Base-by-base conservation (phyloP, 768 basidiomycete genomes). In the Collybia sordida region DNA sequence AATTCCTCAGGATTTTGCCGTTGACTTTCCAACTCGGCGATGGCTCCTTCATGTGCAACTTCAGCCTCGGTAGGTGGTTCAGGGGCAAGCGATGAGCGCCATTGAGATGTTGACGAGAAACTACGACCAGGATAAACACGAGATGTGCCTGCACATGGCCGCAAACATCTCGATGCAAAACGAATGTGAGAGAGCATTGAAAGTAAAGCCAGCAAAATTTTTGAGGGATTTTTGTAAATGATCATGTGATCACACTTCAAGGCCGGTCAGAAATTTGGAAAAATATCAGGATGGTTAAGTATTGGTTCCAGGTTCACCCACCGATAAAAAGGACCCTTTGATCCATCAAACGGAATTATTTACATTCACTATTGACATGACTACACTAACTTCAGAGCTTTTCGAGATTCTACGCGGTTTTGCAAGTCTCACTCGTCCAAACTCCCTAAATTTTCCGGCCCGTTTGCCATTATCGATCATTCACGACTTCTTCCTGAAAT, bases 401-500 rank as follows among this genome's bases (percentile, higher is more conserved):
- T 76, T 80, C 52, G 53, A 65, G 15, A 52, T 88, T 23, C 62
- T 86, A 44, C 73, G 72, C 21, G 70, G 65, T 46, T 88, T 83
- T 59, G 78, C 78, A 21, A 68, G 79, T 18, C 73, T 89, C 24
- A 61, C 65, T 24, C 72, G 81, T 7, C 68, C 77, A 3, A 74
- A 69, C 14, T 52, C 52, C 3, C 54, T 86, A 4, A 24, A 49
- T 6, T 71, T 80, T 52, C 82, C 85, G 1, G 42, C 53, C 0
- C 42, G 72, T 15, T 43, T 75, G 2, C 47, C 72, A 3, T 72
- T 77, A 28, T 23, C 53, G 17, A 52, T 59, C n/a, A 61, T 81
- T 24, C 85, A 90, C 53, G 57, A 69, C 3, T 85, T 85, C 58
- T 61, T 90, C 18, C 60, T 90, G 47, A 59, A 72, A 22, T 58